A percentile compares a stretch with the other conserved stretches of the same genome.
Evolutionary conservation across 305 asterid species (phyloP).

Genomic region (Rubia peregrina): DNA sequence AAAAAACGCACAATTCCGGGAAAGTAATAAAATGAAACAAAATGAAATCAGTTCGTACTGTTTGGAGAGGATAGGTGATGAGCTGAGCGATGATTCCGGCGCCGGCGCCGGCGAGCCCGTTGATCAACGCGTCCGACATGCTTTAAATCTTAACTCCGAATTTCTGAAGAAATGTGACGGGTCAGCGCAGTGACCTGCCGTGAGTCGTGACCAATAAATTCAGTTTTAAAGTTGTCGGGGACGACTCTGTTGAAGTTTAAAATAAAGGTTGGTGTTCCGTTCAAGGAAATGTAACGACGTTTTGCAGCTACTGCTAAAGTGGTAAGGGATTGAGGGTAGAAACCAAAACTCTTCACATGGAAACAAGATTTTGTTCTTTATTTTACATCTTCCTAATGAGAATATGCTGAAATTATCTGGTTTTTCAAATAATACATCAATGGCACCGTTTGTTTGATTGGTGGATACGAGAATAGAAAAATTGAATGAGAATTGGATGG

Average conservation of each 20-base stretch:
- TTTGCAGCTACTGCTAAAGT: background rate
- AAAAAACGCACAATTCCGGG: background rate
- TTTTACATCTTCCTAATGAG: background rate
- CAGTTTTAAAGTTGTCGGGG: background rate
- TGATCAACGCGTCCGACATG: slow-evolving; percentile 97
- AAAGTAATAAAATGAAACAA: background rate
- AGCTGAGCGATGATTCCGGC: slow-evolving; percentile 94
- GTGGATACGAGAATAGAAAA: background rate
- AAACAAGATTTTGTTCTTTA: too few species aligned
- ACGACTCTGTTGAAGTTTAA: background rate
- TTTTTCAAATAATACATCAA: too few species aligned
- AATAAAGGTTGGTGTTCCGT: background rate
- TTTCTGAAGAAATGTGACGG: background rate
- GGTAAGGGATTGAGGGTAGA: background rate
- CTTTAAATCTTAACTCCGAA: background rate
- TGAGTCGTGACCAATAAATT: background rate
- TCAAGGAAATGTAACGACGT: background rate
- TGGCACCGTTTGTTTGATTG: too few species aligned
- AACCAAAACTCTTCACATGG: background rate
- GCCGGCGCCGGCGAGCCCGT: slow-evolving; percentile 97
- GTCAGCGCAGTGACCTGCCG: background rate
- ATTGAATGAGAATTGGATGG: background rate
- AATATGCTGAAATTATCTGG: background rate
- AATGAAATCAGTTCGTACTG: slow-evolving; percentile 32
- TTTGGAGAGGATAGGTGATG: slow-evolving; percentile 89